Percentiles rank a stretch among this genome's conserved stretches.
phyloP scores from a whole-genome alignment of 805 yeast genomes.

The Wickerhamiella azyma region DNA sequence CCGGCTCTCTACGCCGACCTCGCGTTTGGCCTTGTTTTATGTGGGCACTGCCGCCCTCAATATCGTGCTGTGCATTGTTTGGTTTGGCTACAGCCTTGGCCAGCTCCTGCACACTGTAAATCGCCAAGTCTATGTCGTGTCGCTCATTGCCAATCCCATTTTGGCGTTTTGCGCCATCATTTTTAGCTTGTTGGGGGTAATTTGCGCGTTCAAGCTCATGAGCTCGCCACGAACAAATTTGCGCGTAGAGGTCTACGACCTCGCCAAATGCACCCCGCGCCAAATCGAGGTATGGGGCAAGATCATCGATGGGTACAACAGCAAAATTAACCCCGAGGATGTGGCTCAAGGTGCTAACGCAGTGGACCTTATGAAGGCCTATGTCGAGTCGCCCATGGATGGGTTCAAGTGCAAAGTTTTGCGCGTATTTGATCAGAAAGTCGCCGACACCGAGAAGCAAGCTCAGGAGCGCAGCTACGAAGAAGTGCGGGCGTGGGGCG shows the following conservation, averaged over 20 bases:
- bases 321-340: constrained; percentile 17
- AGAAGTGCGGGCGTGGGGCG: constrained; percentile 23
- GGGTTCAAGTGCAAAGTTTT: constrained; percentile 23
- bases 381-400: constrained; percentile 19
- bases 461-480: constrained; percentile 18
- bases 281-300: constrained; percentile 25
- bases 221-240: constrained; percentile 20
- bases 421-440: constrained; percentile 22
- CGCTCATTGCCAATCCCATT: constrained; percentile 17
- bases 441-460: constrained; percentile 3
- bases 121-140: constrained; percentile 8
- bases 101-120: background rate
- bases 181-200: constrained; percentile 16
- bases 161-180: constrained; percentile 15
- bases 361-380: constrained; percentile 24
- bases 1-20: constrained; percentile 16
- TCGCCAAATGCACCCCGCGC: constrained; percentile 16
- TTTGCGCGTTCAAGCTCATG: constrained; percentile 18
- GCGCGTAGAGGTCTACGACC: constrained; percentile 22
- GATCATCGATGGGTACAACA: constrained; percentile 24
- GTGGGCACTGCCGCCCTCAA: constrained; percentile 9
- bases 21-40: constrained; percentile 13
- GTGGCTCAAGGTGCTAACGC: constrained; percentile 25
- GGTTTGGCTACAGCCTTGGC: constrained; percentile 1
- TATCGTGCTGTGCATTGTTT: constrained; percentile 9